Base-by-base conservation (phyloP, 352 stramenopile species). In the Thalassiosira mediterranea region DNA sequence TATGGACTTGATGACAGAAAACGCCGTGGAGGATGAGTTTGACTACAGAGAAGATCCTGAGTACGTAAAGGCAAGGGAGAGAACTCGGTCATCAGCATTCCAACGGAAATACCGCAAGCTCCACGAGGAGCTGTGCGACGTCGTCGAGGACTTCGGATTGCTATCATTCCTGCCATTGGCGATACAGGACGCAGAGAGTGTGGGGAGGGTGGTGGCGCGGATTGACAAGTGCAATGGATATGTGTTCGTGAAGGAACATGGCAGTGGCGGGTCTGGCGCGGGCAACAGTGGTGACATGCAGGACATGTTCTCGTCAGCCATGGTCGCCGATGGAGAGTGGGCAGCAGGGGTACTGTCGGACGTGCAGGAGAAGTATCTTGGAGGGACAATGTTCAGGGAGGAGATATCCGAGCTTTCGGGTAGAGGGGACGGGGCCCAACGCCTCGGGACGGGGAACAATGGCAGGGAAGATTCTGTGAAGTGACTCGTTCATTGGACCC, bases 61-160 rank as follows among this genome's bases (percentile, higher is more conserved):
- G 13, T 93, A 90, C 66, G 77, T 83, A 74, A 60, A 37, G 19
- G 86, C 85, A 31, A 61, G 77, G 46, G 4, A 56, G 28, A 46
- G 44, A 21, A 84, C 74, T 23, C 57, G 70, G 21, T 51, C 53
- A 0, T 89, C 88, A 31, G 76, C 60, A 47, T 87, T 93, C 48
- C 76, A 66, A 40, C 63, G 62, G 29, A 91, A 90, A 59, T 80
- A 86, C 61, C 42, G 44, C 17, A 88, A 84, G 57, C 47, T 94
- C 13, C 86, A 90, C 60, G 44, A 77, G 57, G 59, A 73, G 26
- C 74, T 95, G 25, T 90, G 84, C 21, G 90, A 95, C 75, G 48
- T 94, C 2, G 72, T 95, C 0, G 80, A 94, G 52, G 90, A 95
- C 61, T 95, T 89, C 69, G 74, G 76, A 23, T 62, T 95, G 42